Evolutionary conservation across 169 alveolate species (phyloP), one percentile per base, ranked within the genome.

Genomic region (Plasmodium fragile): DNA sequence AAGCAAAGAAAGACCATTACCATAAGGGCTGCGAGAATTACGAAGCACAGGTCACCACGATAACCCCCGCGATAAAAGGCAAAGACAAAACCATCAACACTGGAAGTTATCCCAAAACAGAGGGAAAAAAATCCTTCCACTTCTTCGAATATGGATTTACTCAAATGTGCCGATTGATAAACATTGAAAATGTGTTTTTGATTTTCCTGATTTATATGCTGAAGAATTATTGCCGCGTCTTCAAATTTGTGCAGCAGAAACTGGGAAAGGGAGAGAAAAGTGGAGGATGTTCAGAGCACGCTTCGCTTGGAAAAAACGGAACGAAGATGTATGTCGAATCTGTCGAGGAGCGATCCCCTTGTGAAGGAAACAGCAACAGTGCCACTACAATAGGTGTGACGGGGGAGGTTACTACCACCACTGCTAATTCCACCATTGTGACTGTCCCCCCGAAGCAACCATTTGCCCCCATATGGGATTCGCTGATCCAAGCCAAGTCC

Each of bases 141-240:
- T 91, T 91, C 18, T 91, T 41, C 53, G 94, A 91, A 22, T 43
- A 91, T 73, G 94, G 94, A 45, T 91, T 91, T 81, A 91, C 94
- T 18, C 94, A 91, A 81, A 91, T 91, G 77, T 91, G 94, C 55
- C 69, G 94, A 45, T 28, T 72, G 41, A 55, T 91, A 81, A 81
- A 69, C 41, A 79, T 91, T 4, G 94, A 91, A 43, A 81, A 81
- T 55, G 71, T 91, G 10, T 41, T 91, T 18, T 65, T 91, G 16
- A 8, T 89, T 30, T 89, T 89, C 34, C 45, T 65, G 18, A 53
- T 91, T 71, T 91, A 81, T 75, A 45, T 81, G n/a, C 36, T 91
- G 28, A 52, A 69, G 77, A 65, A 65, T 55, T 78, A 78, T 16
- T 59, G 70, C 77, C 65, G 53, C 79, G 71, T 89, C 70, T 41